These are phyloP conservation scores for Asterochloris erici DNA, from an alignment of 139 green algal genomes.

Conservation along the genomic window DNA sequence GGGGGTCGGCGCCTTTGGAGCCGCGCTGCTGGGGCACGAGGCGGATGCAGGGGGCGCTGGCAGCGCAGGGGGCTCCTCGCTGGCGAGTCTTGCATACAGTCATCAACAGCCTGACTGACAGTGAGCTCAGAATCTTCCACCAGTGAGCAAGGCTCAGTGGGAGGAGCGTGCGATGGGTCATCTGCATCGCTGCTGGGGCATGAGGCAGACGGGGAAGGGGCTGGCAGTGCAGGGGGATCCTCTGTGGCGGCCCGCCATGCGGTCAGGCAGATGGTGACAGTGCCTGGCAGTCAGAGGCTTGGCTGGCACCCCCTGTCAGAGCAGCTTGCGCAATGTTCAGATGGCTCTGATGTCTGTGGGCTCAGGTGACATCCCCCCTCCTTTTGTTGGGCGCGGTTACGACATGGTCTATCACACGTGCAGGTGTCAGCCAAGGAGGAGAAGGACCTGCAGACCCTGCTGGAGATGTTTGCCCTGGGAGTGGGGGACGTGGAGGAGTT, in stretches of 20 bases:
- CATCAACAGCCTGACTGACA: no score
- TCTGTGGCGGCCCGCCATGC: not conserved
- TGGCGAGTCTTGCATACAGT: not conserved
- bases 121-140: no score
- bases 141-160: no score
- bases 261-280: no score
- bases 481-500: slow-evolving; percentile 46
- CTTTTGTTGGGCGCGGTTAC: no score
- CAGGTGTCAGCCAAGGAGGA: slow-evolving; percentile 25
- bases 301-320: no score
- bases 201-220: not conserved
- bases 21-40: not conserved
- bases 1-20: slow-evolving; percentile 17
- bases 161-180: not conserved
- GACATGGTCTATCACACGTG: no score
- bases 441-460: slow-evolving; percentile 30
- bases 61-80: not conserved
- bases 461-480: slow-evolving; percentile 47
- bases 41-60: not conserved
- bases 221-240: not conserved
- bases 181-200: not conserved
- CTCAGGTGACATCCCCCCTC: no score
- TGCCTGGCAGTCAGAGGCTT: no score
- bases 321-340: no score
- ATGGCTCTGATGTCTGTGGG: no score